These are phyloP conservation scores for Aspergillus eucalypticola DNA, from an alignment of 2,329 filamentous ascomycete species.

Conservation along the genomic window DNA sequence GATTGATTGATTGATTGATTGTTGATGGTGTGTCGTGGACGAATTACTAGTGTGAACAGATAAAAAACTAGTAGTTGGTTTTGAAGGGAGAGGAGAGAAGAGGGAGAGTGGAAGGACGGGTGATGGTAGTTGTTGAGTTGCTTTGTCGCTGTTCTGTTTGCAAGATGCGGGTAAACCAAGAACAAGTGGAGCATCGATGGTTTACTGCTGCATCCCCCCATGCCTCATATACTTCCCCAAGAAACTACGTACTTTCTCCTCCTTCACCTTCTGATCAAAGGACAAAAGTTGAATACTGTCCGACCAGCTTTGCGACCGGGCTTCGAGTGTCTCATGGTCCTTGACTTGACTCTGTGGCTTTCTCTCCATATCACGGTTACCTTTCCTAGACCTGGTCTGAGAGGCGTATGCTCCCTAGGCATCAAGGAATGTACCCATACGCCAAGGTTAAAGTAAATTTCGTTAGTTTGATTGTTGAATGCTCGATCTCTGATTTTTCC, in stretches of 20 bases:
- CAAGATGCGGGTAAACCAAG: neutral
- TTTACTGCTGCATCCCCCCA: neutral
- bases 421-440: neutral
- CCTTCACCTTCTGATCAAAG: neutral
- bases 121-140: neutral
- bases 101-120: neutral
- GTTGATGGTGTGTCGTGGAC: neutral
- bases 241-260: neutral
- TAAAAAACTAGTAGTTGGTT: neutral
- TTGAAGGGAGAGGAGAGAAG: neutral
- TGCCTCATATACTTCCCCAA: neutral
- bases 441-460: neutral
- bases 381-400: neutral
- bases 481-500: neutral
- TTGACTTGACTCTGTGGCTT: no score
- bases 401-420: neutral
- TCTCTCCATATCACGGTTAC: neutral
- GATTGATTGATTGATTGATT: neutral
- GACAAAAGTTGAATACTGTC: neutral
- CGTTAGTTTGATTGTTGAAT: no score
- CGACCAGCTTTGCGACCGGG: neutral
- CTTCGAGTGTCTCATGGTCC: neutral
- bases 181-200: constrained; percentile 4
- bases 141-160: neutral
- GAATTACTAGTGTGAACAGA: no score